Percentiles rank a stretch among this genome's conserved stretches.
phyloP scores from a whole-genome alignment of 108 stramenopile genomes.

The Skeletonema potamos region DNA sequence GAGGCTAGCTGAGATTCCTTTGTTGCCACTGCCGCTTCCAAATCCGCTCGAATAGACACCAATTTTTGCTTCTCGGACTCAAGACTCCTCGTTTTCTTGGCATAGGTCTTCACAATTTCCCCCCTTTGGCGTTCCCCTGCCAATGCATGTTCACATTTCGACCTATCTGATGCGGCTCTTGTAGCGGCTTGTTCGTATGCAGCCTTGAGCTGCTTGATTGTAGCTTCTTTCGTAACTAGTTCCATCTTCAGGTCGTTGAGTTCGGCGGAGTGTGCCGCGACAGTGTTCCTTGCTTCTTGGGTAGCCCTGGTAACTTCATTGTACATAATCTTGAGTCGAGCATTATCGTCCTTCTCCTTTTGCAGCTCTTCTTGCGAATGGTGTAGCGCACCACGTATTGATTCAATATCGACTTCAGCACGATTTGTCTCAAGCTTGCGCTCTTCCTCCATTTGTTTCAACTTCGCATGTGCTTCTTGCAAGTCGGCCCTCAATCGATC shows the following conservation, averaged over 20 bases:
- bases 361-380: not conserved
- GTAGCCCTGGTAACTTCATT: not conserved
- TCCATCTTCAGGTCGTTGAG: constrained; percentile 25
- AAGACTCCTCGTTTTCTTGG: constrained; percentile 9
- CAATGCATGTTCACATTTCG: constrained; percentile 25
- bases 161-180: constrained; percentile 30
- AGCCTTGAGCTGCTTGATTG: constrained; percentile 35
- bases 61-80: constrained; percentile 6
- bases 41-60: not conserved
- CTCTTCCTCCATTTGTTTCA: constrained; percentile 1
- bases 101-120: constrained; percentile 22
- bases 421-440: not conserved
- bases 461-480: not conserved
- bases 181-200: constrained; percentile 33
- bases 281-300: constrained; percentile 7
- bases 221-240: constrained; percentile 24
- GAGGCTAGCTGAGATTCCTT: not conserved
- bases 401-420: constrained; percentile 6
- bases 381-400: constrained; percentile 11
- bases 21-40: constrained; percentile 2
- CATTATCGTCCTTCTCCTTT: not conserved
- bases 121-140: constrained; percentile 24
- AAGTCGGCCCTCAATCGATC: constrained; percentile 2
- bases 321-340: not conserved
- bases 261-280: not conserved